A percentile compares a stretch with the other conserved stretches of the same genome.
These are phyloP conservation scores for Pseudohalonectria lignicola DNA, from an alignment of 2,329 filamentous ascomycete genomes.

Conservation along the genomic window DNA sequence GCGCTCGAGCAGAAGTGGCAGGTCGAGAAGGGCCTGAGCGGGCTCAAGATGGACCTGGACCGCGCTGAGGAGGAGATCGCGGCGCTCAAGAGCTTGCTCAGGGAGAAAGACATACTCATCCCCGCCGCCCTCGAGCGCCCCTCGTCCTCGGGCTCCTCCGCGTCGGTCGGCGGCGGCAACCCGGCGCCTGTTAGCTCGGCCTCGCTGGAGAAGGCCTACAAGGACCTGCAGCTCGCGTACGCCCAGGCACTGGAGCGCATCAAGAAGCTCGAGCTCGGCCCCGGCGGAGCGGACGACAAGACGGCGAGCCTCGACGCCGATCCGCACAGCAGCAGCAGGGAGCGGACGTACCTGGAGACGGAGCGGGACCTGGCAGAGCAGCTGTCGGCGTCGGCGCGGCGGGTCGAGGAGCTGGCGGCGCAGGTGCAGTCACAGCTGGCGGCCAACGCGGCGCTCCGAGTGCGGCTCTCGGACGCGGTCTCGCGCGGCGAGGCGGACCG, in stretches of 20 bases:
- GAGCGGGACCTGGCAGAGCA: constrained; percentile 58
- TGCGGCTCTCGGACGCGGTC: constrained; percentile 69
- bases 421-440: constrained; percentile 73
- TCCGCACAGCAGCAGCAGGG: constrained; percentile 13
- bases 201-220: constrained; percentile 63
- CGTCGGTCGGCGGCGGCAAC: constrained; percentile 10
- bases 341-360: constrained; percentile 43
- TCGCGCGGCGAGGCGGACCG: constrained; percentile 77
- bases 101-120: constrained; percentile 72
- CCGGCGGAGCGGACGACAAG: constrained; percentile 41
- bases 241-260: constrained; percentile 54
- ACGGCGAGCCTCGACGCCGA: constrained; percentile 28
- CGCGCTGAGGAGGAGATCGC: constrained; percentile 87
- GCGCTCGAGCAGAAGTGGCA: constrained; percentile 87
- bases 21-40: constrained; percentile 19
- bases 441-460: constrained; percentile 65
- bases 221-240: constrained; percentile 64
- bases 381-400: constrained; percentile 60
- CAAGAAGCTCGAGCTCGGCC: constrained; percentile 47
- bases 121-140: constrained; percentile 45
- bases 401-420: constrained; percentile 62
- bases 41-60: constrained; percentile 83
- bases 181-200: constrained; percentile 48
- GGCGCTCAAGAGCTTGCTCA: constrained; percentile 66
- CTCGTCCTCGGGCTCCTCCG: constrained; percentile 17